phyloP scores from a whole-genome alignment of 192 early-diverging fungal genomes.

The Lunasporangiospora selenospora region DNA sequence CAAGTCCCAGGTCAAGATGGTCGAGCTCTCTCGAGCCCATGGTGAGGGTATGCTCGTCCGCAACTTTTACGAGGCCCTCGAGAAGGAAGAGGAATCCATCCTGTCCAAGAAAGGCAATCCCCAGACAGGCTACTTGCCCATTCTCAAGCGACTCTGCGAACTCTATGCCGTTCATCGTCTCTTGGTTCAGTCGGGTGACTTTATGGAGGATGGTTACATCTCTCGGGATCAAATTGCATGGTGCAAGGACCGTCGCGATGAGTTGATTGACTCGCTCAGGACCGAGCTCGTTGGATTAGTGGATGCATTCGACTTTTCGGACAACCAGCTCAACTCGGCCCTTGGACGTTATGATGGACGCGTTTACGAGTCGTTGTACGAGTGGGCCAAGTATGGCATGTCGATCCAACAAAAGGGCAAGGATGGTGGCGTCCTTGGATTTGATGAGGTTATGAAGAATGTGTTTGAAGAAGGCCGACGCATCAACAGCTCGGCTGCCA shows the following conservation, averaged over 20 bases:
- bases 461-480: constrained; percentile 34
- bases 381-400: constrained; percentile 56
- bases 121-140: constrained; percentile 58
- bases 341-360: constrained; percentile 87
- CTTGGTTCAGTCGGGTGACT: constrained; percentile 73
- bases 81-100: constrained; percentile 43
- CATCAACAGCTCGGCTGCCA: constrained; percentile 15
- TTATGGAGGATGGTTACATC: constrained; percentile 80
- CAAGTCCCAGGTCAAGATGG: constrained; percentile 56
- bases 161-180: constrained; percentile 79
- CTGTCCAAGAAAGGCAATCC: constrained; percentile 1
- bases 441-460: constrained; percentile 40
- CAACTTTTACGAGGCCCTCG: constrained; percentile 73
- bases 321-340: constrained; percentile 85
- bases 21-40: constrained; percentile 64
- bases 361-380: constrained; percentile 74
- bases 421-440: constrained; percentile 34
- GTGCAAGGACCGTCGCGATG: constrained; percentile 62
- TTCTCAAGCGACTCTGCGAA: constrained; percentile 68
- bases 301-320: constrained; percentile 86
- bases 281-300: constrained; percentile 78
- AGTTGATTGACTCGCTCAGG: constrained; percentile 65
- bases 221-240: constrained; percentile 62
- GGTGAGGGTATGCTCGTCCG: constrained; percentile 76
- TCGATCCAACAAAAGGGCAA: constrained; percentile 29